These are phyloP conservation scores for Ganoderma meredithae DNA, from an alignment of 1,284 basidiomycete species.

Conservation along the genomic window DNA sequence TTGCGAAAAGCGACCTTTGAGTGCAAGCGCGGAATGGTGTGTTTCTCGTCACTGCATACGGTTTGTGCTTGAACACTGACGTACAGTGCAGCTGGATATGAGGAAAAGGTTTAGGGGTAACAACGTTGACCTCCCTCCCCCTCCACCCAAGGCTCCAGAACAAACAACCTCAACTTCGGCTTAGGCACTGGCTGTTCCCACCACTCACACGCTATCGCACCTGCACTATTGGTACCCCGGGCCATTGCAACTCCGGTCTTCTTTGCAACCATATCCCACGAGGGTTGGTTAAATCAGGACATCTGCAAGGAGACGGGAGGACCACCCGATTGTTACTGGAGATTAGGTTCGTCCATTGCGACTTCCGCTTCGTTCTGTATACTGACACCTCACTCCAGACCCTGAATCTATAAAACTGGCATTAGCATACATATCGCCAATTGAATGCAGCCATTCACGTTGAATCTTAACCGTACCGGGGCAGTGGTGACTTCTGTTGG, in stretches of 20 bases:
- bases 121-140: constrained; percentile 50
- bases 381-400: neutral
- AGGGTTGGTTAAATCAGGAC: too few species aligned
- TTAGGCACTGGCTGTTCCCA: neutral
- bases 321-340: too few species aligned
- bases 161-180: constrained; percentile 15
- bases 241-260: neutral
- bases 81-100: constrained; percentile 75
- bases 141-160: constrained; percentile 26
- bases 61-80: neutral
- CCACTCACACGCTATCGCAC: neutral
- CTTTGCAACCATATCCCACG: neutral
- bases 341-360: neutral
- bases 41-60: constrained; percentile 38
- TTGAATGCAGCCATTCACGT: neutral
- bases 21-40: constrained; percentile 88
- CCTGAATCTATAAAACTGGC: neutral
- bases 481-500: too few species aligned
- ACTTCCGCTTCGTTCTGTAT: neutral
- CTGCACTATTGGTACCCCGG: neutral
- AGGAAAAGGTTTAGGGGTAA: constrained; percentile 84
- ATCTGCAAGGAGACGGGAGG: neutral
- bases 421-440: neutral
- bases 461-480: too few species aligned
- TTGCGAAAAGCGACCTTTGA: constrained; percentile 83